phyloP scores from a whole-genome alignment of 345 rosid species.

The Eucalyptus curtisii region DNA sequence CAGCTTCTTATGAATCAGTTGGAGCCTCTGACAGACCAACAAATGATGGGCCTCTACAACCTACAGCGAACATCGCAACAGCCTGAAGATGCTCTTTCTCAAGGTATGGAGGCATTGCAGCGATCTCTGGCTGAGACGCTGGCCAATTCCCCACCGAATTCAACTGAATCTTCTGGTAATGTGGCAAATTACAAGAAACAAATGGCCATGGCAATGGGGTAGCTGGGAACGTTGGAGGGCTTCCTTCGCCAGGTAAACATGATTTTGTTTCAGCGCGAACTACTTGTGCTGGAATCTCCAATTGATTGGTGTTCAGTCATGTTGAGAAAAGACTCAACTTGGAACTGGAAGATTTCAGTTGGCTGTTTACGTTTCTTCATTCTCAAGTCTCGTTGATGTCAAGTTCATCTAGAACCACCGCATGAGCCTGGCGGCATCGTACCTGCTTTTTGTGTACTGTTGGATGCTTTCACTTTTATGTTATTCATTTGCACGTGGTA shows the following conservation, averaged over 20 bases:
- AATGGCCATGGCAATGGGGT: slow-evolving; percentile 98
- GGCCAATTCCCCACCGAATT: slow-evolving; percentile 22
- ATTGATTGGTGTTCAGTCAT: background rate
- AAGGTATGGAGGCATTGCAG: slow-evolving; percentile 75
- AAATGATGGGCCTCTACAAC: slow-evolving; percentile 17
- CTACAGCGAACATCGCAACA: slow-evolving; percentile 40
- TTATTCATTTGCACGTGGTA: background rate
- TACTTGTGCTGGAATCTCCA: background rate
- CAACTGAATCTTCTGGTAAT: slow-evolving; percentile 24
- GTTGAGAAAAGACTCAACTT: background rate
- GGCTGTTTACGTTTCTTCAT: background rate
- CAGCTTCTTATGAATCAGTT: slow-evolving; percentile 34
- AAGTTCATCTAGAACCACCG: background rate
- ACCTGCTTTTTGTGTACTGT: background rate
- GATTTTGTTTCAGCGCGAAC: background rate
- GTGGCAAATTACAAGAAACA: slow-evolving; percentile 46
- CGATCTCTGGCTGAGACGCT: slow-evolving; percentile 49
- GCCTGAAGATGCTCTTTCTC: slow-evolving; percentile 39
- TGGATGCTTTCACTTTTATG: background rate
- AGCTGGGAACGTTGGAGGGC: slow-evolving; percentile 37
- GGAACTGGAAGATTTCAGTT: background rate
- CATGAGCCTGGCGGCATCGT: background rate
- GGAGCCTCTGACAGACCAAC: slow-evolving; percentile 45
- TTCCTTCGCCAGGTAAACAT: slow-evolving; percentile 36
- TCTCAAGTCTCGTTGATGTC: background rate